phyloP scores from a whole-genome alignment of 331 rosid genomes.

The Pyracantha coccinea region DNA sequence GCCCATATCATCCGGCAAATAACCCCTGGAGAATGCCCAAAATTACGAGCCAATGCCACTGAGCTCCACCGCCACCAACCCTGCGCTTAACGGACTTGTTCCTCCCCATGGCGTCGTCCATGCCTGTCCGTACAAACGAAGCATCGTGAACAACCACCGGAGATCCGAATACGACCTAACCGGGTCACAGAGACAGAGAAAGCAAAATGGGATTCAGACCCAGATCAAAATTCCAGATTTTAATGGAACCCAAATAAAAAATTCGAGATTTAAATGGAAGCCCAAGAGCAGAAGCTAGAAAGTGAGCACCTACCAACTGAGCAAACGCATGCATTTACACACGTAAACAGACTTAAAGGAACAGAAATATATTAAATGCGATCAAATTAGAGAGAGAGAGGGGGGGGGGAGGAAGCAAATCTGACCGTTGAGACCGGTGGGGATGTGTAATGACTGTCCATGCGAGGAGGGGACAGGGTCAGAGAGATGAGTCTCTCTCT shows the following conservation, averaged over 20 bases:
- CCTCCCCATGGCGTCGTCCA: slow-evolving; percentile 27
- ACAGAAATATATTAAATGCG: not conserved
- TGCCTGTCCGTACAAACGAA: slow-evolving; percentile 33
- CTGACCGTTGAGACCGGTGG: slow-evolving; percentile 52
- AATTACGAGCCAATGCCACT: slow-evolving; percentile 1
- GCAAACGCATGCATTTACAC: not conserved
- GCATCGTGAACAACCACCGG: slow-evolving; percentile 29
- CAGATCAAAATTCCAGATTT: not conserved
- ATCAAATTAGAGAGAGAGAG: not conserved
- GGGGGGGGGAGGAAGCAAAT: not conserved
- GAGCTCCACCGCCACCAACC: not conserved
- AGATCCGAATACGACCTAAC: slow-evolving; percentile 22
- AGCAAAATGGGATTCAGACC: slow-evolving; percentile 9
- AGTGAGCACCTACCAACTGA: not conserved
- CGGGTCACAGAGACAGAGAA: slow-evolving; percentile 6
- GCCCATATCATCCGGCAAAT: slow-evolving; percentile 55
- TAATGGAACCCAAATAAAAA: not conserved
- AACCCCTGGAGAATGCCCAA: slow-evolving; percentile 15
- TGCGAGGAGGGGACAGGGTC: slow-evolving; percentile 25
- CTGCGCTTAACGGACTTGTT: not conserved
- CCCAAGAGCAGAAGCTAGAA: slow-evolving; percentile 3
- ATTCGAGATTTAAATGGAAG: not conserved
- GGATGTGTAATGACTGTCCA: slow-evolving; percentile 30
- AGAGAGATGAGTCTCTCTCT: not conserved
- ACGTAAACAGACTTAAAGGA: not conserved